phyloP scores from a whole-genome alignment of 768 basidiomycete genomes.

The Kwoniella shandongensis region DNA sequence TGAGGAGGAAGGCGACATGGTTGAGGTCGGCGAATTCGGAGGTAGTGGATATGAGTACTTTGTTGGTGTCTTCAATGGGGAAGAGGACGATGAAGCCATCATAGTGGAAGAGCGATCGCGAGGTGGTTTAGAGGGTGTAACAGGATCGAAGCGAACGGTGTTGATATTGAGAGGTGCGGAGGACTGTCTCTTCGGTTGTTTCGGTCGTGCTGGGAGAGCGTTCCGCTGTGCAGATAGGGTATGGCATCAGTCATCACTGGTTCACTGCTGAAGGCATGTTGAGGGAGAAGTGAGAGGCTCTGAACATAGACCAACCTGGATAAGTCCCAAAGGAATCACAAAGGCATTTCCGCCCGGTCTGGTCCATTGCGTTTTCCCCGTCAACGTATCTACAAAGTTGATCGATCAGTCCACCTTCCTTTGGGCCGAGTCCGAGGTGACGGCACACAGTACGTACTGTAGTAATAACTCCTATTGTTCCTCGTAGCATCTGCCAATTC shows the following conservation, averaged over 20 bases:
- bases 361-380: slow-evolving; percentile 88
- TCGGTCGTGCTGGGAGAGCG: slow-evolving; percentile 13
- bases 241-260: slow-evolving; percentile 1
- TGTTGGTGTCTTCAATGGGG: neutral
- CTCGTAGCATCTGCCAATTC: slow-evolving; percentile 81
- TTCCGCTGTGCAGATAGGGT: slow-evolving; percentile 12
- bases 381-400: slow-evolving; percentile 64
- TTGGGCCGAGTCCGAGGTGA: neutral
- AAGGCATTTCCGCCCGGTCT: slow-evolving; percentile 70
- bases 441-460: slow-evolving; percentile 60
- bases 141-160: slow-evolving; percentile 4
- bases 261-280: slow-evolving; percentile 5
- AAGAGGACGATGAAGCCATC: neutral
- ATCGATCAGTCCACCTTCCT: neutral
- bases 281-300: too few species aligned
- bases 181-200: neutral
- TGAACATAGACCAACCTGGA: slow-evolving; percentile 69
- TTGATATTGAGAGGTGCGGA: neutral
- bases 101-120: slow-evolving; percentile 8
- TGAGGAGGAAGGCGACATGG: slow-evolving; percentile 9
- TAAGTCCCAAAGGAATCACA: slow-evolving; percentile 83
- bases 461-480: slow-evolving; percentile 84
- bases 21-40: slow-evolving; percentile 14
- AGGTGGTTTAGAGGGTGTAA: slow-evolving; percentile 7
- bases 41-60: slow-evolving; percentile 9